phyloP scores from a whole-genome alignment of 2,329 filamentous ascomycete species.

The Helotiales sp. region DNA sequence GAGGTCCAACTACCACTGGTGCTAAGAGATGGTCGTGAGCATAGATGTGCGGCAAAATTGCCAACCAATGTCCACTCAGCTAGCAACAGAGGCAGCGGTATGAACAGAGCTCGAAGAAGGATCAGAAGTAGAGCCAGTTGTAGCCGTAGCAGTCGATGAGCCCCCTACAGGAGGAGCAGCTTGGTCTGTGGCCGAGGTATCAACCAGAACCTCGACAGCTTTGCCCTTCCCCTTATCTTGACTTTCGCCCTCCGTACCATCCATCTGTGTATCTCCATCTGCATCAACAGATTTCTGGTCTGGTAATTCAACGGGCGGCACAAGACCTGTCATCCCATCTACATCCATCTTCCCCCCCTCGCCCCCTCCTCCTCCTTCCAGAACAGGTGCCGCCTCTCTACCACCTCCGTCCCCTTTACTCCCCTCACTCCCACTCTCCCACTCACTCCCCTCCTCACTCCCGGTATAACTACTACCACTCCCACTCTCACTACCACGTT shows the following conservation, averaged over 20 bases:
- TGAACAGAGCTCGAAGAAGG: conserved; percentile 36
- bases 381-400: neutral
- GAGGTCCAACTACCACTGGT: no score
- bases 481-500: conserved; percentile 43
- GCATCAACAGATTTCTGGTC: conserved; percentile 18
- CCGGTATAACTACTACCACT: conserved; percentile 24
- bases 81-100: conserved; percentile 31
- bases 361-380: conserved; percentile 11
- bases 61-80: conserved; percentile 10
- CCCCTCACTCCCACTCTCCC: conserved; percentile 15
- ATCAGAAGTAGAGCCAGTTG: conserved; percentile 31
- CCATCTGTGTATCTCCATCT: conserved; percentile 27
- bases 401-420: conserved; percentile 16
- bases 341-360: conserved; percentile 18
- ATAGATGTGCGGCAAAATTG: no score
- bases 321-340: neutral
- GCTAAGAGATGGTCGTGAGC: no score
- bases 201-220: conserved; percentile 6
- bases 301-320: neutral
- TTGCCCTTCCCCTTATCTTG: conserved; percentile 26
- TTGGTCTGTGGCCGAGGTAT: neutral
- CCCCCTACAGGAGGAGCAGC: conserved; percentile 17
- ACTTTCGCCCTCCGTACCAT: conserved; percentile 4
- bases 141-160: conserved; percentile 29
- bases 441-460: conserved; percentile 21